Base-by-base conservation (phyloP, 2,329 filamentous ascomycete genomes). In the Acrodontium crateriforme region DNA sequence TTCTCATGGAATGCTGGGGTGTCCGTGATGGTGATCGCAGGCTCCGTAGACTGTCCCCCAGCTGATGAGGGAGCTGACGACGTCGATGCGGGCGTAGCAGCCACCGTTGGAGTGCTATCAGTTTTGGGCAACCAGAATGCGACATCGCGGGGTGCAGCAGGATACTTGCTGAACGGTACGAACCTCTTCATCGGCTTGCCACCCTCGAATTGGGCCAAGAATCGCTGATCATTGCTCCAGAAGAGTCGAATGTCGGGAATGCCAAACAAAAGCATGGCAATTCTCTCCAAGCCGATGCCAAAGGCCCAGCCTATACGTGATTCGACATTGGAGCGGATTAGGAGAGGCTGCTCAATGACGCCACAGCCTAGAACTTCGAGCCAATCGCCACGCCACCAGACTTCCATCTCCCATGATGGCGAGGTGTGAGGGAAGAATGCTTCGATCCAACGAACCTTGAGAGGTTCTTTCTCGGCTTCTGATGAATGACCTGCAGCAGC, bases 351-450 rank as follows among this genome's bases (percentile, higher is more conserved):
- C 52, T 82, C 74, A 22, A 89, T 77, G 18, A 98, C 73, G 18
- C 89, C 89, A 44, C 78, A 91, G n/a, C 89, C 89, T 1, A 98
- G 68, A 4, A 95, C 74, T 58, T 98, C 89, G 18, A 98, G 74
- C 89, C 89, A 98, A 51, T 91, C 80, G 16, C 81, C 85, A 41
- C 78, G 76, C 70, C 87, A 94, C 63, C 81, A 85, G 7, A 98
- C 83, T 51, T 98, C 89, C 14, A 98, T 68, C 53, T 98, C 89
- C 80, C 83, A 98, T 5, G 79, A 89, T 0, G 89, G 89, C 32
- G 77, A 85, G 1, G 89, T 98, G 53, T 95, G 95, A 20, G 89
- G 89, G 58, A 98, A 98, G 57, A 89, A 95, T 1, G 89, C 84
- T 54, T 94, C 87, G 6, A 95, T 76, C 89, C 89, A 98, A 40